Base-by-base conservation (phyloP, 192 early-diverging fungal species). In the Cetraspora pellucida region DNA sequence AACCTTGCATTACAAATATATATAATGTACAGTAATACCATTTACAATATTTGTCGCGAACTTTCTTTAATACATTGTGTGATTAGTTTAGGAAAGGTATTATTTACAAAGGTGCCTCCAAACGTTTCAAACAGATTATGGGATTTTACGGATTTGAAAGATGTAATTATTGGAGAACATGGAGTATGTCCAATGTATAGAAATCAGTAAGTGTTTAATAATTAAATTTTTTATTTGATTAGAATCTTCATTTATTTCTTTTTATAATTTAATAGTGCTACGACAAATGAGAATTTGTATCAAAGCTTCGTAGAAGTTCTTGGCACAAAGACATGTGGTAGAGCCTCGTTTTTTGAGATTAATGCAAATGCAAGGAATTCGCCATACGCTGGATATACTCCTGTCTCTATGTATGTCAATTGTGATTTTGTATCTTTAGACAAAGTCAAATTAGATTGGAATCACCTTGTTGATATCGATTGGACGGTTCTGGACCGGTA, bases 11-110 rank as follows among this genome's bases (percentile, higher is more conserved):
- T 46, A 23, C 13, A 68, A 25, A 8, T 9, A 68, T 0, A 45
- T 31, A 19, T 44, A 37, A 6, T 7, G 37, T 37, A 0, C 7
- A 37, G n/a, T n/a, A n/a, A n/a, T n/a, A n/a, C n/a, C 7, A 37
- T 37, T 37, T 37, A 37, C 3, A 37, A 37, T 37, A 37, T 37
- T 7, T 37, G 3, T 7, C 37, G 3, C 7, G 37, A 37, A 6
- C 37, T 37, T 37, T 37, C 37, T n/a, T n/a, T n/a, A n/a, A n/a
- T n/a, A n/a, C n/a, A n/a, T n/a, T n/a, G n/a, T n/a, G 37, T 60
- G 16, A 59, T 47, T 77, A 84, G 83, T 43, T 60, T 81, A n/a
- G 84, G 84, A 13, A 85, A 85, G 43, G 77, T 81, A 1, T 28
- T 82, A 3, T 83, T 82, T 77, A 44, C 25, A 5, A 76, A 85